These are phyloP conservation scores for Solanum appendiculatum DNA, from an alignment of 257 asterid species.

Conservation along the genomic window DNA sequence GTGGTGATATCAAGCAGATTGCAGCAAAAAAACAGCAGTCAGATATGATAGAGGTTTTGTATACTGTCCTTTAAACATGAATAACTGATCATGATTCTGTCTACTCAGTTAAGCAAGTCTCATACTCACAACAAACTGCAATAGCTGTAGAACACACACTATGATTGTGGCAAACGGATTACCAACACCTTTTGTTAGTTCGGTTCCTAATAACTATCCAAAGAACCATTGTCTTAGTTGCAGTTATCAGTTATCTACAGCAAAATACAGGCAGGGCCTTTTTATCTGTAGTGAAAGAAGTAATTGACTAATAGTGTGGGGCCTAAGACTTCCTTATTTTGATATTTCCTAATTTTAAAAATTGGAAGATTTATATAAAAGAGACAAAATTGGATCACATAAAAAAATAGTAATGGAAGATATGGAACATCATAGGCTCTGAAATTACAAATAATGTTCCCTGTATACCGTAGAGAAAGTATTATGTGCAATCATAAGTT, in stretches of 20 bases:
- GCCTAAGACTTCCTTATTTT: not conserved
- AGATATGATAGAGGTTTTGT: slow-evolving; percentile 72
- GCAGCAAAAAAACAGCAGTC: slow-evolving; percentile 42
- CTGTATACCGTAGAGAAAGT: not conserved
- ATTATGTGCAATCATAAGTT: not conserved
- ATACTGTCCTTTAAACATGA: slow-evolving; percentile 2
- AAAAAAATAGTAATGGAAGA: not conserved
- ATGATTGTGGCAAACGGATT: not conserved
- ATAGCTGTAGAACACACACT: not conserved
- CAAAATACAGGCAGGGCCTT: not conserved
- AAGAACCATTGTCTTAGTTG: not conserved
- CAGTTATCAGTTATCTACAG: not conserved
- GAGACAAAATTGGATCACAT: not conserved
- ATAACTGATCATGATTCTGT: not conserved
- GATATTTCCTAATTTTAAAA: not conserved
- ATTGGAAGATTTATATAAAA: not conserved
- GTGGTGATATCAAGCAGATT: slow-evolving; percentile 81
- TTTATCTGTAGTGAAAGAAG: not conserved
- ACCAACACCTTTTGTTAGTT: not conserved
- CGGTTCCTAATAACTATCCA: not conserved
- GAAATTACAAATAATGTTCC: not conserved
- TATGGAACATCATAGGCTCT: not conserved
- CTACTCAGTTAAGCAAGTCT: not conserved
- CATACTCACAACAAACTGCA: not conserved
- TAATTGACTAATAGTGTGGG: not conserved